Evolutionary conservation across 495 filamentous ascomycete species (phyloP).

Genomic region (Aspergillus wentii): DNA sequence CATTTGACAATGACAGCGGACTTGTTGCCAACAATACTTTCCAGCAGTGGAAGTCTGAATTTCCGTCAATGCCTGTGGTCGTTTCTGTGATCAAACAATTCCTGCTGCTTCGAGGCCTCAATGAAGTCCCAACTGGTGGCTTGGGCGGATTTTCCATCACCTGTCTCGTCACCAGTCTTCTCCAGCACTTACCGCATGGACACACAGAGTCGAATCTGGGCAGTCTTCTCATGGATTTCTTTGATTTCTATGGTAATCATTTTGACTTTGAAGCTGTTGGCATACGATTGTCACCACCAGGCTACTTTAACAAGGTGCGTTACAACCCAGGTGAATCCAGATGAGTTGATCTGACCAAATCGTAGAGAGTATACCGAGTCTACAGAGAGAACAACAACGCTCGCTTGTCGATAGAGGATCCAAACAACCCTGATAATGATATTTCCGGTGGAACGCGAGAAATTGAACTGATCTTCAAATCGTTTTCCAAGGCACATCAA

Average conservation of each 20-base stretch:
- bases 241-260: slow-evolving; percentile 79
- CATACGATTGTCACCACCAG: slow-evolving; percentile 69
- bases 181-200: slow-evolving; percentile 69
- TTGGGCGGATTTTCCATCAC: slow-evolving; percentile 93
- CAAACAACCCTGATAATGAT: slow-evolving; percentile 77
- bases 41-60: slow-evolving; percentile 66
- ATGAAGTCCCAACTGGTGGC: slow-evolving; percentile 85
- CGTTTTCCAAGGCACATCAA: slow-evolving; percentile 60
- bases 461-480: slow-evolving; percentile 52
- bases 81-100: slow-evolving; percentile 90
- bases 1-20: slow-evolving; percentile 87
- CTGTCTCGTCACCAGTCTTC: slow-evolving; percentile 82
- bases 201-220: slow-evolving; percentile 65
- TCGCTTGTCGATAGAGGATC: slow-evolving; percentile 77
- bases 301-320: slow-evolving; percentile 68
- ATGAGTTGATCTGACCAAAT: slow-evolving; percentile 1
- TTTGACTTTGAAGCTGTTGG: slow-evolving; percentile 64
- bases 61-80: slow-evolving; percentile 76
- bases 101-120: slow-evolving; percentile 78
- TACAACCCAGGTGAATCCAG: neutral
- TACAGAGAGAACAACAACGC: slow-evolving; percentile 36
- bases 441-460: slow-evolving; percentile 77
- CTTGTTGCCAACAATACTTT: slow-evolving; percentile 75
- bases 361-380: slow-evolving; percentile 15
- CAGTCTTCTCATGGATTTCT: slow-evolving; percentile 74